Evolutionary conservation across 1,284 basidiomycete genomes (phyloP), one percentile per base, ranked within the genome.

Genomic region (Vanrija sp.): DNA sequence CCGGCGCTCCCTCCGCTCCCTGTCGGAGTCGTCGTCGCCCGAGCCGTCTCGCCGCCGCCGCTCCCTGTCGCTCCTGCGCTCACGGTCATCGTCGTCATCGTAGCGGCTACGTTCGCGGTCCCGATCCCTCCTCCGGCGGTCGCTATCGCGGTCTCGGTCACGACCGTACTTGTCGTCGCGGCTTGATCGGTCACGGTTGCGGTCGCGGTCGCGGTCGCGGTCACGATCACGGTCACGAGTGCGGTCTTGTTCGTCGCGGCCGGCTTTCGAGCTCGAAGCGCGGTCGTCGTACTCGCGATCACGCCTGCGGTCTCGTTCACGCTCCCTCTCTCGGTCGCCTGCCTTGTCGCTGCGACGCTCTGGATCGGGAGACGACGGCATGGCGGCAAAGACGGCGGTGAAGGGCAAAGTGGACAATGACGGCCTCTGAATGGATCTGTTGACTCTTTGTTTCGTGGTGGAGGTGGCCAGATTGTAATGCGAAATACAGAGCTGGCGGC

Each of bases 131-230:
- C 58, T 60, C 25, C 64, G 55, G 26, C 55, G 26, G 23, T 60
- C 55, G 23, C 62, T 58, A 46, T 69, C 65, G 21, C 64, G 55
- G 40, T 73, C 67, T 25, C 64, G 54, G 25, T 72, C 65, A 7
- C 57, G 49, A 26, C 46, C 40, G 23, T 46, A 38, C 18, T 58
- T 14, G 28, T 19, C 34, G 34, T 34, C 34, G 2, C 34, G 34
- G 34, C 34, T 34, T 34, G 34, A 34, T 15, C 51, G 16, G 3
- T 62, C 60, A 1, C 62, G 19, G 14, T 61, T 53, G 38, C 58
- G 48, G 7, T 62, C 62, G 23, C 58, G 51, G 6, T 59, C 54
- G 3, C 56, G 39, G 15, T 51, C 29, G 14, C 49, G 26, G 57
- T 59, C 19, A 34, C 49, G 5, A 46, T 60, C 29, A 6, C 49